Conservation (phyloP, 164 flowering plant species). For the Paratinospora sagittata region DNA sequence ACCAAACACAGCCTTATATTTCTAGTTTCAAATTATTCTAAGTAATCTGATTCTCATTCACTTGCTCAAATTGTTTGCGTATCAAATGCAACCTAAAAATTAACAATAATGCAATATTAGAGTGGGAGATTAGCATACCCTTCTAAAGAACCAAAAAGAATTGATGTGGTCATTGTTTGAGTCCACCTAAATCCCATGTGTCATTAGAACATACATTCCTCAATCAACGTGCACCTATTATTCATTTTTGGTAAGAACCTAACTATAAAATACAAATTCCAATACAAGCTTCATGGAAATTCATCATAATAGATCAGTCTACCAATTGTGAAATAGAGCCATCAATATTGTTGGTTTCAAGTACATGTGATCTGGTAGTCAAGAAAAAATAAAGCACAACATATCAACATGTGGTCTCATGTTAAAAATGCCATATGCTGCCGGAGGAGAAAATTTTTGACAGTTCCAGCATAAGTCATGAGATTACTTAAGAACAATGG, state of each 20-base stretch:
- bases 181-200: background rate
- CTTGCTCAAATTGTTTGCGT: too few species aligned
- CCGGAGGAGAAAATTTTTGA: background rate
- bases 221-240: background rate
- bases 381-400: too few species aligned
- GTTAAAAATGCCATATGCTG: too few species aligned
- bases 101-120: too few species aligned
- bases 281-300: background rate
- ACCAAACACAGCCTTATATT: too few species aligned
- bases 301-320: background rate
- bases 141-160: background rate
- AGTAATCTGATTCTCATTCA: too few species aligned
- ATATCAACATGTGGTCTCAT: too few species aligned
- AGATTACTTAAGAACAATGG: slow-evolving; percentile 22
- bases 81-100: too few species aligned
- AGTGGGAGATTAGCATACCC: background rate
- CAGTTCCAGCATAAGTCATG: background rate
- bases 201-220: background rate
- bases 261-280: background rate
- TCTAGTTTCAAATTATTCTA: too few species aligned
- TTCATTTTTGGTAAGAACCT: background rate
- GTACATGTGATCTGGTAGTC: background rate
- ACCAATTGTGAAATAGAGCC: background rate
- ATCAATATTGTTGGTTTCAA: background rate
- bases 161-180: background rate